Percentiles rank a stretch among this genome's conserved stretches.
These are phyloP conservation scores for Pseudocercospora cruenta DNA, from an alignment of 2,329 filamentous ascomycete species.

Conservation along the genomic window DNA sequence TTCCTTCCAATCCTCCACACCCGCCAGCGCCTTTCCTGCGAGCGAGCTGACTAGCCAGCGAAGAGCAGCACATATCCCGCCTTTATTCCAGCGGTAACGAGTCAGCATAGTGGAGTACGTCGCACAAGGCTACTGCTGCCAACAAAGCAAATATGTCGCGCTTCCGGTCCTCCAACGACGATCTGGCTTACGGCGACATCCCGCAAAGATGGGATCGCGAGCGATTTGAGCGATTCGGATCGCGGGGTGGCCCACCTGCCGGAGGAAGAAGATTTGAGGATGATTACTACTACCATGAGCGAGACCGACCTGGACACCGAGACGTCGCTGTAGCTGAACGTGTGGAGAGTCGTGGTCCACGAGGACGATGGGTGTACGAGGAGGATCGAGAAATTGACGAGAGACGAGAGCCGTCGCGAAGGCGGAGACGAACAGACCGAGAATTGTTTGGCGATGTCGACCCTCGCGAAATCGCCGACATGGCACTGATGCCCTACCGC, in stretches of 20 bases:
- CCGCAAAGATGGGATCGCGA: constrained; percentile 57
- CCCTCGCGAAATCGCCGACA: constrained; percentile 52
- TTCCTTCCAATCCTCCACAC: background rate
- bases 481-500: constrained; percentile 59
- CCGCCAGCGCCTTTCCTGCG: constrained; percentile 6
- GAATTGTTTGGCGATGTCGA: constrained; percentile 53
- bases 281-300: constrained; percentile 46
- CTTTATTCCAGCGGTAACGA: constrained; percentile 1
- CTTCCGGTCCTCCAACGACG: constrained; percentile 43
- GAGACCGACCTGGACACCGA: constrained; percentile 41
- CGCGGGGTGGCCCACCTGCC: constrained; percentile 31
- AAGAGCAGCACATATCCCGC: constrained; percentile 6
- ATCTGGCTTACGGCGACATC: constrained; percentile 49
- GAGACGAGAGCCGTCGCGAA: constrained; percentile 38
- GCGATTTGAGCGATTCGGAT: constrained; percentile 53
- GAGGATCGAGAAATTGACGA: constrained; percentile 60
- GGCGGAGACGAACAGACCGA: constrained; percentile 42
- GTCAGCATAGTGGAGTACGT: constrained; percentile 7
- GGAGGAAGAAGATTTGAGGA: constrained; percentile 43
- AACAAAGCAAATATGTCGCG: constrained; percentile 32
- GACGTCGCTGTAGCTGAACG: constrained; percentile 48
- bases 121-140: constrained; percentile 6
- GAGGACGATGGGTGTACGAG: constrained; percentile 46
- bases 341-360: constrained; percentile 40
- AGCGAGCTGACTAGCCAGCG: constrained; percentile 10